Conservation (phyloP, 2,329 filamentous ascomycete genomes). For the Neofusicoccum ribis region DNA sequence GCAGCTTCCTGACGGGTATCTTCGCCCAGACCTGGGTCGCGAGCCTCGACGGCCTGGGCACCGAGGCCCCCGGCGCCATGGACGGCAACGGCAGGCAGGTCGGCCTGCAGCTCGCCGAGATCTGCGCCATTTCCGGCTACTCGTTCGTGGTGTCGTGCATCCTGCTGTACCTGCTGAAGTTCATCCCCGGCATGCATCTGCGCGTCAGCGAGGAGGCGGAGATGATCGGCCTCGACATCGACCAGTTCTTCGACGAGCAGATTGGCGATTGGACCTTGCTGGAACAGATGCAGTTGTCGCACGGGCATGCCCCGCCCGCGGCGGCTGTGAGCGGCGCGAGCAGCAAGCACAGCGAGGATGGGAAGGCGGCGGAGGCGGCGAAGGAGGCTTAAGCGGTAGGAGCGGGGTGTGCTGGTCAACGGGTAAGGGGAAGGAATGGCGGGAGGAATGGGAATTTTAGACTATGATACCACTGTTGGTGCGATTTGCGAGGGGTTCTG, state of each 20-base stretch:
- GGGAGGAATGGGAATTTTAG: neutral
- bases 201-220: slow-evolving; percentile 57
- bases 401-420: too few species aligned
- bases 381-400: slow-evolving; percentile 11
- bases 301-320: neutral
- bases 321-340: slow-evolving; percentile 21
- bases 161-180: slow-evolving; percentile 55
- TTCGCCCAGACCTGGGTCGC: slow-evolving; percentile 54
- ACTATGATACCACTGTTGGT: neutral
- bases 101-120: slow-evolving; percentile 58
- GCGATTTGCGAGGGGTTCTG: neutral
- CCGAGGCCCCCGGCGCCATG: slow-evolving; percentile 50
- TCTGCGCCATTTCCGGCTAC: slow-evolving; percentile 55
- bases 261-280: slow-evolving; percentile 53
- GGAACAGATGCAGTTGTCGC: slow-evolving; percentile 23
- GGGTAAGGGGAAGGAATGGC: too few species aligned
- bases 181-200: slow-evolving; percentile 55
- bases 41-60: slow-evolving; percentile 52
- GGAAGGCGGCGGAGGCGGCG: slow-evolving; percentile 8
- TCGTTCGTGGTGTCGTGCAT: slow-evolving; percentile 55
- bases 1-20: slow-evolving; percentile 58
- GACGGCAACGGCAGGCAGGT: slow-evolving; percentile 59
- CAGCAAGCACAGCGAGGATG: slow-evolving; percentile 25
- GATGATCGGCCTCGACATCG: slow-evolving; percentile 55
- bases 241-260: slow-evolving; percentile 59